Evolutionary conservation across 352 stramenopile genomes (phyloP), one percentile per base, ranked within the genome.

Genomic region (Phytophthora meadii): DNA sequence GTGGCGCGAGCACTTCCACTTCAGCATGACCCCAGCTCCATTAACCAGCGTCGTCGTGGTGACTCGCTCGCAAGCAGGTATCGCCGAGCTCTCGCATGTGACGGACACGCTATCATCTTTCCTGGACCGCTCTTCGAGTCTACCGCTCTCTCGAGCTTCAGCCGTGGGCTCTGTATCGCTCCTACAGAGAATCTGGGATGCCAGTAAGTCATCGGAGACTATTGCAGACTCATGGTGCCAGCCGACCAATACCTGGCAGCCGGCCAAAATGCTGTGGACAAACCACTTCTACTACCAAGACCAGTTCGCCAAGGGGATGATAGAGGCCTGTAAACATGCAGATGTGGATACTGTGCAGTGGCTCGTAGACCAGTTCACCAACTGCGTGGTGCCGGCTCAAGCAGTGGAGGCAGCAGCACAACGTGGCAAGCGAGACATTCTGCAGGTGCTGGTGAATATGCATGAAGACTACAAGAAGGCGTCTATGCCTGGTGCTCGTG

Each of bases 241-340:
- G 22, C 54, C 41, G 14, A 62, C 56, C 9, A 71, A 67, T 30
- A 37, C 37, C 4, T 71, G 63, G 63, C 44, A 49, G 27, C 63
- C 55, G 39, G 61, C 63, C 46, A 45, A 36, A 6, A 65, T 71
- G 63, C 48, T 71, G 14, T 71, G 63, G 63, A 71, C 27, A 17
- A 71, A 71, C 36, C 30, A n/a, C 3, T 67, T 61, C 39, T 71
- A 75, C 56, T 62, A 68, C 56, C 55, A 71, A 36, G 54, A 69
- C 39, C 61, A 75, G 39, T 62, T 71, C 50, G 54, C 61, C 7
- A 61, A 67, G 22, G 61, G 55, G 0, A 47, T 68, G 39, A 34
- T 54, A 15, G 55, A 67, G 15, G 61, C 67, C 17, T 68, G 59
- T 28, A 68, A 54, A 17, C 15, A 56, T 25, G 60, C 59, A 32